Percentiles rank a stretch among this genome's conserved stretches.
Evolutionary conservation across 805 yeast species (phyloP).

Genomic region (Vanderwaltozyma yarrowii): DNA sequence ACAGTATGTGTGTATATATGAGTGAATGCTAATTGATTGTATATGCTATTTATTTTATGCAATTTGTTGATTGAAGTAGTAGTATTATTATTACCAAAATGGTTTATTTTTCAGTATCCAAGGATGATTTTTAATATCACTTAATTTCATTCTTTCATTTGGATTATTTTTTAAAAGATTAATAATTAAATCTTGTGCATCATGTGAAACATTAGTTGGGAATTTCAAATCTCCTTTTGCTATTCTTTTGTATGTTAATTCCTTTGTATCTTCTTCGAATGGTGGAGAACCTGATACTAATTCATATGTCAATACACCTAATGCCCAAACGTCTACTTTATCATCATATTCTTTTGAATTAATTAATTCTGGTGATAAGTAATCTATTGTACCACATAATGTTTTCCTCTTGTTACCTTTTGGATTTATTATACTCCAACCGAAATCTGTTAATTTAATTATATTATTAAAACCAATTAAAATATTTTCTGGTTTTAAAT

Average conservation of each 20-base stretch:
- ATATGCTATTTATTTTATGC: no score
- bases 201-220: constrained; percentile 59
- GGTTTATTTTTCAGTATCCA: constrained; percentile 67
- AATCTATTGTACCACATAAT: constrained; percentile 91
- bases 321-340: constrained; percentile 83
- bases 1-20: no score
- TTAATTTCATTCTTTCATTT: constrained; percentile 47
- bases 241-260: constrained; percentile 71
- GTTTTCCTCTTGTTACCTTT: constrained; percentile 56
- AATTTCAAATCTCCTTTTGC: constrained; percentile 64
- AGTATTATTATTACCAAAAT: constrained; percentile 39
- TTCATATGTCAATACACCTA: constrained; percentile 82
- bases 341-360: constrained; percentile 70
- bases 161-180: constrained; percentile 62
- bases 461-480: constrained; percentile 65
- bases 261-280: constrained; percentile 72
- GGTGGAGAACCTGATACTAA: constrained; percentile 85
- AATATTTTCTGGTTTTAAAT: constrained; percentile 89
- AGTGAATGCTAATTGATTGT: no score
- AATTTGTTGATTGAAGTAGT: background rate
- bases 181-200: constrained; percentile 67
- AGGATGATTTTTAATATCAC: constrained; percentile 62
- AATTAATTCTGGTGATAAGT: constrained; percentile 91
- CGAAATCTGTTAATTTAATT: constrained; percentile 85
- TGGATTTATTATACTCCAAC: constrained; percentile 77